These are phyloP conservation scores for Eucommia ulmoides DNA, from an alignment of 257 asterid species.

Conservation along the genomic window DNA sequence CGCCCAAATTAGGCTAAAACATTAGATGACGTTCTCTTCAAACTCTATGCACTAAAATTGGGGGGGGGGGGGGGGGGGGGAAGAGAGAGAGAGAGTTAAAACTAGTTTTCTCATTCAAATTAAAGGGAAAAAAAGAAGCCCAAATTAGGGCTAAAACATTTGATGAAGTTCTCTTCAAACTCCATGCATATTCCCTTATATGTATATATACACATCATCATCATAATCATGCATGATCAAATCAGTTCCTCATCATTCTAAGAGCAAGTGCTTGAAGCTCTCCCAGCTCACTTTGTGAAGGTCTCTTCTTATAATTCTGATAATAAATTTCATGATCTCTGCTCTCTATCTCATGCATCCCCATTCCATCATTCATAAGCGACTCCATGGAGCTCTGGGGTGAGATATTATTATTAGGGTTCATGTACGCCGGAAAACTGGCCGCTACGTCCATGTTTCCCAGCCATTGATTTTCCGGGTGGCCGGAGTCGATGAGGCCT, in stretches of 20 bases:
- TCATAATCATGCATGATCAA: neutral
- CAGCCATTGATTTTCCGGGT: constrained; percentile 23
- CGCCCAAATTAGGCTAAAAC: constrained; percentile 1
- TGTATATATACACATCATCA: neutral
- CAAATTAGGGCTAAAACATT: constrained; percentile 4
- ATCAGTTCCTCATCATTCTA: constrained; percentile 60
- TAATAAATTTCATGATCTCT: constrained; percentile 13
- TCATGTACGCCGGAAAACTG: constrained; percentile 10
- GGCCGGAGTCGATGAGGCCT: constrained; percentile 29
- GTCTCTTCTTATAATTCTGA: constrained; percentile 35
- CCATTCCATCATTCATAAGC: constrained; percentile 17
- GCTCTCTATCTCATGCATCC: constrained; percentile 29
- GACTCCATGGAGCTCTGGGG: constrained; percentile 70
- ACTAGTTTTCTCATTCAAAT: neutral
- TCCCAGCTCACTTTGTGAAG: constrained; percentile 54
- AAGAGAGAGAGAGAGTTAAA: neutral
- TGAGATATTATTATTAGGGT: constrained; percentile 29
- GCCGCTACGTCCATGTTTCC: constrained; percentile 13
- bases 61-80: too few relatives aligned
- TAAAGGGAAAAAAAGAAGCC: neutral
- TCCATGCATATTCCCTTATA: neutral
- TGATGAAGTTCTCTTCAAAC: neutral
- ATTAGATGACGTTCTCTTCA: neutral
- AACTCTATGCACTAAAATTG: neutral
- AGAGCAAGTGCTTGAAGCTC: constrained; percentile 85